A percentile compares a stretch with the other conserved stretches of the same genome.
These are phyloP conservation scores for Ustilago crameri DNA, from an alignment of 1,284 basidiomycete genomes.

Conservation along the genomic window DNA sequence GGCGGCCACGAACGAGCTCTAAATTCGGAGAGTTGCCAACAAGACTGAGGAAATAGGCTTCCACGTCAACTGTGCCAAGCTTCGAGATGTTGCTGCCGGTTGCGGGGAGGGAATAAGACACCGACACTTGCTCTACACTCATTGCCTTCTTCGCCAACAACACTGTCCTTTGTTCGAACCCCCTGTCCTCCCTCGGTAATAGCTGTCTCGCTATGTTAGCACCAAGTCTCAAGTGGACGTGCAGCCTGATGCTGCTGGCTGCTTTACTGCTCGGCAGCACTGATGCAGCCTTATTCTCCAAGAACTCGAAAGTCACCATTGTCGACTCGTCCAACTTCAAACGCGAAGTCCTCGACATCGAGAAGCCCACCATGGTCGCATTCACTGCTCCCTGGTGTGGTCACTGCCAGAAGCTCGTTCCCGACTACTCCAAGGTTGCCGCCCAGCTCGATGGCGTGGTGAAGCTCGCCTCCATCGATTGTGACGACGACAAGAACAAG, in stretches of 20 bases:
- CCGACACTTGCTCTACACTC: neutral
- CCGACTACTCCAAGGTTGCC: constrained; percentile 86
- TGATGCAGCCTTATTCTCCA: constrained; percentile 58
- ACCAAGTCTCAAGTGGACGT: constrained; percentile 8
- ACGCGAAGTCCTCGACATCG: constrained; percentile 61
- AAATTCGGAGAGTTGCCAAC: neutral
- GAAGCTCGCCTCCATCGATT: constrained; percentile 89
- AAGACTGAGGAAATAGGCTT: constrained; percentile 2
- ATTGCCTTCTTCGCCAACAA: too few species aligned
- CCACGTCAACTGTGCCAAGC: constrained; percentile 29
- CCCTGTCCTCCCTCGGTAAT: too few species aligned
- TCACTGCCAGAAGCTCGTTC: constrained; percentile 86
- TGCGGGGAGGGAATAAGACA: constrained; percentile 4
- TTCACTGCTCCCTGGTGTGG: constrained; percentile 69
- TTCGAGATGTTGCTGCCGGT: too few species aligned
- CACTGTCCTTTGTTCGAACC: neutral
- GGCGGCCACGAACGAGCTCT: constrained; percentile 13
- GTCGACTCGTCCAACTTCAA: constrained; percentile 54
- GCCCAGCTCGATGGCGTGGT: constrained; percentile 81
- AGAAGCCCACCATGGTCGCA: constrained; percentile 68
- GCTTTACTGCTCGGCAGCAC: constrained; percentile 12
- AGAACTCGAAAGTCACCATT: constrained; percentile 55
- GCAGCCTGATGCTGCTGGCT: constrained; percentile 37
- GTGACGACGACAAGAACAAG: constrained; percentile 85
- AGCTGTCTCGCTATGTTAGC: constrained; percentile 4